A percentile compares a stretch with the other conserved stretches of the same genome.
phyloP scores from a whole-genome alignment of 179 eudicot genomes.

The Beta macrorhiza region DNA sequence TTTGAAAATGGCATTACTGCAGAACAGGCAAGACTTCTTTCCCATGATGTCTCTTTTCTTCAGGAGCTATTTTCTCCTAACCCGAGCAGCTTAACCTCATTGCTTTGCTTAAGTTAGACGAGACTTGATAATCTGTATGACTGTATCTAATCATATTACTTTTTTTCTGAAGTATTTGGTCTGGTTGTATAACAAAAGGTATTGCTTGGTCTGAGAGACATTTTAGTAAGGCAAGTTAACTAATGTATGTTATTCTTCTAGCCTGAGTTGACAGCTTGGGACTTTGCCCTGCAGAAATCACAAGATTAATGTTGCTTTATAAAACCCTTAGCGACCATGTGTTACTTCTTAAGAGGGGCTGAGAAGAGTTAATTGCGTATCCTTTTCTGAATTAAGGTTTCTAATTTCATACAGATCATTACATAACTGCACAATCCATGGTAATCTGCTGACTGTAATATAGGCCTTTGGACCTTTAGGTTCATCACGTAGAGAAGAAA shows the following conservation, averaged over 20 bases:
- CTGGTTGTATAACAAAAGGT: neutral
- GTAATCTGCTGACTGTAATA: too few species aligned
- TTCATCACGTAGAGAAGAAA: too few species aligned
- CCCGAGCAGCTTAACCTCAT: neutral
- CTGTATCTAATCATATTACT: neutral
- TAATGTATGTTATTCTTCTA: neutral
- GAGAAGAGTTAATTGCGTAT: too few species aligned
- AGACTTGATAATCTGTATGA: neutral
- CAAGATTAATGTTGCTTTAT: neutral
- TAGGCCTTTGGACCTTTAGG: too few species aligned
- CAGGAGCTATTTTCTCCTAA: neutral
- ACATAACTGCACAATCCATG: too few species aligned
- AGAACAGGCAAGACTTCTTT: conserved; percentile 64
- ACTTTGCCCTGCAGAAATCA: neutral
- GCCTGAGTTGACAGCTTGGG: conserved; percentile 1
- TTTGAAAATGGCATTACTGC: conserved; percentile 86
- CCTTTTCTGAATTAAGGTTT: too few species aligned
- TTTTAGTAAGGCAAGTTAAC: too few species aligned
- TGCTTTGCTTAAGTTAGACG: conserved; percentile 5
- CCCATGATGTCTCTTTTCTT: neutral
- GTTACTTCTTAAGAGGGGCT: too few species aligned
- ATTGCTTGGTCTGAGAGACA: too few species aligned
- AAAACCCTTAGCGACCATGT: neutral
- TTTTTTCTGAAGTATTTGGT: neutral
- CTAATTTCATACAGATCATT: too few species aligned